Base-by-base conservation (phyloP, 2,329 filamentous ascomycete species). In the Colletotrichum falcatum region DNA sequence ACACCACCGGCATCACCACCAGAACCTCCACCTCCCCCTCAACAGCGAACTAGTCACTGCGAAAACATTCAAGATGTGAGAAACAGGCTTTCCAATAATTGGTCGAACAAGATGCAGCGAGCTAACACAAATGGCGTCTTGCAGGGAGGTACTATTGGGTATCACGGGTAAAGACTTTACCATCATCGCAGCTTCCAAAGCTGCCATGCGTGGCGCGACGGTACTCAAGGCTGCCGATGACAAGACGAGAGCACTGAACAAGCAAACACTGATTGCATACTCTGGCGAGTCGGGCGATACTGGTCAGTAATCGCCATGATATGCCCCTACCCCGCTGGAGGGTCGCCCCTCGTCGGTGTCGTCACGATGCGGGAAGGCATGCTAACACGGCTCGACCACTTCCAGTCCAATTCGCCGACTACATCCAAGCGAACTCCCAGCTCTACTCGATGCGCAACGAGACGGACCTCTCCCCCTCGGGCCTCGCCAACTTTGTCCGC, bases 151-250 rank as follows among this genome's bases (percentile, higher is more conserved):
- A 81, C 89, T 99, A 81, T 89, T 99, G 77, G 96, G 96, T 79
- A 97, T 99, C 83, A 98, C 95, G 71, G 97, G 96, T 86, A 97
- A 97, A 88, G 97, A 99, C 89, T 99, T 98, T 83, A 97, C 95
- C 85, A 91, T 99, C 88, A 91, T 99, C 81, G 96, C 94, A 78
- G 94, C 96, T 78, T 98, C 95, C 74, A 98, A 99, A 87, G 96
- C 96, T 80, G 94, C 95, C 78, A 98, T 98, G 95, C 91, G 96
- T 86, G 96, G 96, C 78, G 94, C 94, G 74, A 98, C 95, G 71
- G 92, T 99, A 82, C 91, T 99, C 80, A 99, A 99, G 85, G 90
- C 94, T 69, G 89, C 90, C 75, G 97, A 99, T 83, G 95, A 99
- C 89, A 99, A 99, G 90, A 99, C 96, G 74, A 90, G 94, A 81